A percentile compares a stretch with the other conserved stretches of the same genome.
Evolutionary conservation across 2,329 filamentous ascomycete genomes (phyloP).

Genomic region (Phaeosphaeriaceae sp.): DNA sequence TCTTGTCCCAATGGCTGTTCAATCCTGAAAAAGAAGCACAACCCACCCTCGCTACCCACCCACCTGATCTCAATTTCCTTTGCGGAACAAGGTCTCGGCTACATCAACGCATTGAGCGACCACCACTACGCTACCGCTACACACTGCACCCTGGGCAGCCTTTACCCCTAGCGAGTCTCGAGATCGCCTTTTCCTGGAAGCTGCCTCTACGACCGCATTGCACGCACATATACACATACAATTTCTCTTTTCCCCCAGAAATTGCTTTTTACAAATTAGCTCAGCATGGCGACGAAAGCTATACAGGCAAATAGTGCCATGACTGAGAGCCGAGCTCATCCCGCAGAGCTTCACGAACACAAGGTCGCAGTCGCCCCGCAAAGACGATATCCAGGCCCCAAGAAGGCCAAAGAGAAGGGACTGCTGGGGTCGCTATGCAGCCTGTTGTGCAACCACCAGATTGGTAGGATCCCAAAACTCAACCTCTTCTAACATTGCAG

Average conservation of each 20-base stretch:
- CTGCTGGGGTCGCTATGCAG: constrained; percentile 65
- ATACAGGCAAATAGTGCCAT: constrained; percentile 18
- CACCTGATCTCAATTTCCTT: constrained; percentile 1
- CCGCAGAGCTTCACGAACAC: constrained; percentile 14
- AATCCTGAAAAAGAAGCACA: constrained; percentile 22
- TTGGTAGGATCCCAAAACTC: constrained; percentile 64
- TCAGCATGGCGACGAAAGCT: constrained; percentile 24
- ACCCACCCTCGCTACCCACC: constrained; percentile 18
- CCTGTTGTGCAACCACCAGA: constrained; percentile 80
- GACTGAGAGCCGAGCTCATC: constrained; percentile 11
- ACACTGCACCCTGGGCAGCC: neutral
- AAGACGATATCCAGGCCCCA: constrained; percentile 26
- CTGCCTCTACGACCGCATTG: constrained; percentile 10
- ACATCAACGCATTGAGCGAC: neutral
- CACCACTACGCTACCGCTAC: neutral
- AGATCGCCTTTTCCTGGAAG: neutral
- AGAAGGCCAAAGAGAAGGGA: constrained; percentile 68
- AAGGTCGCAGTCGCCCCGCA: constrained; percentile 19
- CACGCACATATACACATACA: no score
- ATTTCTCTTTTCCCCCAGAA: neutral
- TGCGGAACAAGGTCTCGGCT: neutral
- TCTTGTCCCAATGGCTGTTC: constrained; percentile 29
- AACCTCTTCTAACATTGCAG: neutral
- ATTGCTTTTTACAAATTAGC: neutral
- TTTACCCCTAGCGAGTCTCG: neutral